Percentiles rank a stretch among this genome's conserved stretches.
Evolutionary conservation across 1,139 yeast species (phyloP).

Genomic region (Geotrichum aggregatum): DNA sequence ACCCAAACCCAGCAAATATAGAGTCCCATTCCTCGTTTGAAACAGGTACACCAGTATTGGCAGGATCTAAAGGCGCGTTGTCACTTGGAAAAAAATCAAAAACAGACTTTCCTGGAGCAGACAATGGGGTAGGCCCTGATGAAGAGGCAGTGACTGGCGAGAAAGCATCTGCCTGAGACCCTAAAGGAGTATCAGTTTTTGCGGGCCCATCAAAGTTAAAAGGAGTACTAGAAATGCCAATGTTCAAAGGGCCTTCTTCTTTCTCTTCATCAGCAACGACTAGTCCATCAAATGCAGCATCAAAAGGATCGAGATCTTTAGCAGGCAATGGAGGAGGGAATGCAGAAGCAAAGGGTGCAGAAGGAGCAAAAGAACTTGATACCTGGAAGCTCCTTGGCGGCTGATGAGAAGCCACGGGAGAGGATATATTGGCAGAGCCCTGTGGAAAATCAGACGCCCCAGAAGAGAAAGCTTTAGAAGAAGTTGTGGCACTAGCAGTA

Average conservation of each 20-base stretch:
- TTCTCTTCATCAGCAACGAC: constrained; percentile 16
- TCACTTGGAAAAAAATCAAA: constrained; percentile 9
- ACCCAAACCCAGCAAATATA: constrained; percentile 71
- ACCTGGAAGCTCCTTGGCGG: not conserved
- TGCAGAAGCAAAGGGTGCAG: constrained; percentile 19
- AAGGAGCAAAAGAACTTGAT: constrained; percentile 1
- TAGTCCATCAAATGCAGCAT: constrained; percentile 18
- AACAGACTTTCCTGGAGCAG: constrained; percentile 2
- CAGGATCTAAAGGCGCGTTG: not conserved
- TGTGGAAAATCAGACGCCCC: constrained; percentile 12
- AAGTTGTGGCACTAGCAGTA: constrained; percentile 16
- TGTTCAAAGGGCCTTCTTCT: not conserved
- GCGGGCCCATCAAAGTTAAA: constrained; percentile 1
- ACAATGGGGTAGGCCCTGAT: not conserved
- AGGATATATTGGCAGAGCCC: constrained; percentile 15
- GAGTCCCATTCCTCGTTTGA: constrained; percentile 86
- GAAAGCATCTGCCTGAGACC: not conserved
- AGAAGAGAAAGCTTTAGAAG: no score
- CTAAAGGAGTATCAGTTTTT: not conserved
- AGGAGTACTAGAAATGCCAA: constrained; percentile 1
- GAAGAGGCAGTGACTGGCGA: not conserved
- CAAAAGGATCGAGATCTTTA: constrained; percentile 15
- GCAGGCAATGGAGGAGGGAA: constrained; percentile 10
- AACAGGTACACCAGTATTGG: constrained; percentile 11
- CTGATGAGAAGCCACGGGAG: constrained; percentile 16